phyloP scores from a whole-genome alignment of 2,329 filamentous ascomycete species.

The Fusarium transvaalense region DNA sequence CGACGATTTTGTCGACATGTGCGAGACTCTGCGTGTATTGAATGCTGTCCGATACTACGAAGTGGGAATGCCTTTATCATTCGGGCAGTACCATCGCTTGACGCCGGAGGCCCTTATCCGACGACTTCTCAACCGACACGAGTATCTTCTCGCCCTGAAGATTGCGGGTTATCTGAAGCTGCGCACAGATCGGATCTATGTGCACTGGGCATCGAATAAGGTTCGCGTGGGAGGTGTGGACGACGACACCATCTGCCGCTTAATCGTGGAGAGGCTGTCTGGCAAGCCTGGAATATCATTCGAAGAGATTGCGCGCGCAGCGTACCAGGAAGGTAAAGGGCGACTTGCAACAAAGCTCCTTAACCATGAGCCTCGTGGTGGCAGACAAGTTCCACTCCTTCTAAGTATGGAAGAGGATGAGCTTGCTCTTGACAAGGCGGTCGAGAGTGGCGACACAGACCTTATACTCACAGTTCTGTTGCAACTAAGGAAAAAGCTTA shows the following conservation, averaged over 20 bases:
- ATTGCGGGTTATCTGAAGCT: slow-evolving; percentile 89
- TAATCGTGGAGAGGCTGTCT: slow-evolving; percentile 87
- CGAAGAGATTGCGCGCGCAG: slow-evolving; percentile 90
- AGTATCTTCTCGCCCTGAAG: slow-evolving; percentile 90
- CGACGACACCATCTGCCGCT: slow-evolving; percentile 86
- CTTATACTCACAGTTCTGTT: slow-evolving; percentile 90
- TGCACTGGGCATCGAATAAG: slow-evolving; percentile 97
- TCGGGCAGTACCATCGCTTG: slow-evolving; percentile 92
- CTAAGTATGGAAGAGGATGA: slow-evolving; percentile 96
- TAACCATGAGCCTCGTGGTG: slow-evolving; percentile 92
- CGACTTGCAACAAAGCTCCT: slow-evolving; percentile 91
- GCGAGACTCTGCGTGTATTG: slow-evolving; percentile 89
- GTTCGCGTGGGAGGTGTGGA: slow-evolving; percentile 86
- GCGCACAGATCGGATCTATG: slow-evolving; percentile 89
- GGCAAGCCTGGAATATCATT: slow-evolving; percentile 96
- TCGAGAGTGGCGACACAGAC: slow-evolving; percentile 95
- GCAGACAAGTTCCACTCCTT: slow-evolving; percentile 94
- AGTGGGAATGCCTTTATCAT: slow-evolving; percentile 88
- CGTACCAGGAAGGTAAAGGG: slow-evolving; percentile 91
- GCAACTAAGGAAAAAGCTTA: slow-evolving; percentile 89
- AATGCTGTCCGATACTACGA: slow-evolving; percentile 94
- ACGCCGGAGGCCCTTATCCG: slow-evolving; percentile 90
- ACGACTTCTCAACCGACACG: slow-evolving; percentile 86
- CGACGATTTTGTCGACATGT: slow-evolving; percentile 99
- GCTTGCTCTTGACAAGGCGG: slow-evolving; percentile 93